Evolutionary conservation across 2,329 filamentous ascomycete genomes (phyloP).

Genomic region (Phoma sp.): DNA sequence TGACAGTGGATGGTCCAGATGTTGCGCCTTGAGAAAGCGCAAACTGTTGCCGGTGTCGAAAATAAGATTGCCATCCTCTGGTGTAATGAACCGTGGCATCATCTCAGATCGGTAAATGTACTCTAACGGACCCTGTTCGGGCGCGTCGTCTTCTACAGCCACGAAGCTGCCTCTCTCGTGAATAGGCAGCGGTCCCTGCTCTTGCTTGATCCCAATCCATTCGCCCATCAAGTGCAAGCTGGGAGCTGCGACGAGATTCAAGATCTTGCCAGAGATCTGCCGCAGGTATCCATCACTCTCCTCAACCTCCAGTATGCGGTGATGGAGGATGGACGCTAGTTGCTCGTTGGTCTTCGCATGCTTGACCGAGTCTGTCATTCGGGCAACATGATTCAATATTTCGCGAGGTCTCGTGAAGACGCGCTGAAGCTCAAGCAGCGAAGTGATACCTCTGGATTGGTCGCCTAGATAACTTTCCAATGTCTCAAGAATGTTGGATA

Average conservation of each 20-base stretch:
- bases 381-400: conserved; percentile 61
- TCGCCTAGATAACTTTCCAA: conserved; percentile 49
- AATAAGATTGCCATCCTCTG: conserved; percentile 72
- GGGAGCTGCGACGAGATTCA: conserved; percentile 67
- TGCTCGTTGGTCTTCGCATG: conserved; percentile 51
- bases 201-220: conserved; percentile 72
- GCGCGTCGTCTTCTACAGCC: conserved; percentile 31
- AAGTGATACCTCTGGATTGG: conserved; percentile 32
- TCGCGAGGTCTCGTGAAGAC: conserved; percentile 54
- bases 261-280: conserved; percentile 69
- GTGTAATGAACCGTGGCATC: conserved; percentile 74
- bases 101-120: conserved; percentile 68
- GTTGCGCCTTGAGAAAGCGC: conserved; percentile 71
- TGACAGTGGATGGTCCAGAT: conserved; percentile 73
- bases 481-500: conserved; percentile 48
- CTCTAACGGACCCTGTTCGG: conserved; percentile 51
- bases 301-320: conserved; percentile 58
- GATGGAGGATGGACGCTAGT: conserved; percentile 46
- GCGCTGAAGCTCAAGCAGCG: conserved; percentile 51
- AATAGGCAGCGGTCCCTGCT: conserved; percentile 36
- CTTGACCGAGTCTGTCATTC: conserved; percentile 55
- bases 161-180: conserved; percentile 40
- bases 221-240: conserved; percentile 72
- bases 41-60: conserved; percentile 82
- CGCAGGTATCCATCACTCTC: conserved; percentile 67